Conservation (phyloP, 441 rosid genomes). For the Rhodomyrtus psidioides region DNA sequence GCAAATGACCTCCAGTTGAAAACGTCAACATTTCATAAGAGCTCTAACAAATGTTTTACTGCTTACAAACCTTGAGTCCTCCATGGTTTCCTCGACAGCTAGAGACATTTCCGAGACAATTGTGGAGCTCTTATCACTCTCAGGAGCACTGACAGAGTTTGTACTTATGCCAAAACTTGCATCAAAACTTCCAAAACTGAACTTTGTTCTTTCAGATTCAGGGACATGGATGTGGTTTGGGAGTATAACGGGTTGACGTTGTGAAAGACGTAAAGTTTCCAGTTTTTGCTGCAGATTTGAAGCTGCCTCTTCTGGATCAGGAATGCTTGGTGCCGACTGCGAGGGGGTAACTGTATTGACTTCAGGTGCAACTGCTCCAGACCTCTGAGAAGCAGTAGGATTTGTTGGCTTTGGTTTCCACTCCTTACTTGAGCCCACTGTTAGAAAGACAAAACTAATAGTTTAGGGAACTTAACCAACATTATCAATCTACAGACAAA, state of each 20-base stretch:
- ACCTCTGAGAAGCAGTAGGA: conserved; percentile 34
- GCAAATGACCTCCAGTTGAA: not conserved
- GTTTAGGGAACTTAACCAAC: conserved; percentile 6
- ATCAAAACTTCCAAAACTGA: conserved; percentile 97
- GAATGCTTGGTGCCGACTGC: conserved; percentile 26
- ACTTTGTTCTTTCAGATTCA: conserved; percentile 78
- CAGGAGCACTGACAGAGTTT: conserved; percentile 27
- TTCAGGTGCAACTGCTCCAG: conserved; percentile 46
- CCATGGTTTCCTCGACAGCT: conserved; percentile 46
- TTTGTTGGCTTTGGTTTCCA: conserved; percentile 88
- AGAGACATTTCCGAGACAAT: conserved; percentile 57
- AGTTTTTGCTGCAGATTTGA: conserved; percentile 66
- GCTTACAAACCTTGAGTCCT: conserved; percentile 57
- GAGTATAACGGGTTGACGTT: conserved; percentile 79
- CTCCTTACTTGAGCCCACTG: conserved; percentile 63
- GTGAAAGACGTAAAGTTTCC: conserved; percentile 66
- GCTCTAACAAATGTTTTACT: not conserved
- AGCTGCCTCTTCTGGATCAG: conserved; percentile 50
- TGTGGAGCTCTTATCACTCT: conserved; percentile 62
- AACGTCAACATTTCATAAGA: not conserved
- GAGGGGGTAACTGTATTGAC: conserved; percentile 35
- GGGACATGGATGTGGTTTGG: conserved; percentile 92
- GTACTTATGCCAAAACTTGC: conserved; percentile 56
- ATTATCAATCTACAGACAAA: not conserved
- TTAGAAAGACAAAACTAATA: conserved; percentile 17